Conservation (phyloP, 768 basidiomycete species). For the Basidioascus undulatus region DNA sequence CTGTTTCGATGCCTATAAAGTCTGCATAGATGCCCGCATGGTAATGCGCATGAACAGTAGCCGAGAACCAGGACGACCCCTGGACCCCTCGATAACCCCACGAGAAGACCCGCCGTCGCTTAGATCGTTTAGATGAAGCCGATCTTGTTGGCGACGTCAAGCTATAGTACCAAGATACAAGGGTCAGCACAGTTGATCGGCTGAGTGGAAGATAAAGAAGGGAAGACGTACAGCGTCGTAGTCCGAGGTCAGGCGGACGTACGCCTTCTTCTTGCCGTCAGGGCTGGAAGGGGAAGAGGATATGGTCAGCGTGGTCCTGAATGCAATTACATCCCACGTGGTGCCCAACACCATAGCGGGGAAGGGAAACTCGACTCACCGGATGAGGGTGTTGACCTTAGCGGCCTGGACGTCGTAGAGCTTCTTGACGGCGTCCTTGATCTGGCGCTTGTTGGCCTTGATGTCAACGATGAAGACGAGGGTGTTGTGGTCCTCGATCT, state of each 20-base stretch:
- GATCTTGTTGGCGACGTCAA: constrained; percentile 98
- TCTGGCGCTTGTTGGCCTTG: constrained; percentile 91
- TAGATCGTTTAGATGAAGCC: constrained; percentile 75
- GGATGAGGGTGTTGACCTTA: constrained; percentile 94
- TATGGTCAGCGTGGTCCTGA: background rate
- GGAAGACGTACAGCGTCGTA: no score
- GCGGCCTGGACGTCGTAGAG: constrained; percentile 88
- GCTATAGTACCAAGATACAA: no score
- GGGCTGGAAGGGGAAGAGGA: constrained; percentile 29
- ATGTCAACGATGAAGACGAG: constrained; percentile 94
- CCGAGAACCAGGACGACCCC: no score
- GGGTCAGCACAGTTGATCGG: no score
- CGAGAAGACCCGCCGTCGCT: no score
- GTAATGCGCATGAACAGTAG: no score
- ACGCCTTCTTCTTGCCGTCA: constrained; percentile 98
- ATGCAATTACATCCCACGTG: background rate
- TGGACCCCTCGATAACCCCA: no score
- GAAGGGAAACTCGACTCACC: constrained; percentile 27
- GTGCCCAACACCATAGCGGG: background rate
- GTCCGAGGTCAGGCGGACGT: constrained; percentile 82
- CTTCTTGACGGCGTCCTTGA: constrained; percentile 99
- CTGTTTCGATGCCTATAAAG: no score
- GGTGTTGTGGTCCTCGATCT: constrained; percentile 99
- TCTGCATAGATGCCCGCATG: no score
- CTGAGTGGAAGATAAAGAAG: no score